These are phyloP conservation scores for Hydrangea macrophylla DNA, from an alignment of 148 eudicot species.

Conservation along the genomic window DNA sequence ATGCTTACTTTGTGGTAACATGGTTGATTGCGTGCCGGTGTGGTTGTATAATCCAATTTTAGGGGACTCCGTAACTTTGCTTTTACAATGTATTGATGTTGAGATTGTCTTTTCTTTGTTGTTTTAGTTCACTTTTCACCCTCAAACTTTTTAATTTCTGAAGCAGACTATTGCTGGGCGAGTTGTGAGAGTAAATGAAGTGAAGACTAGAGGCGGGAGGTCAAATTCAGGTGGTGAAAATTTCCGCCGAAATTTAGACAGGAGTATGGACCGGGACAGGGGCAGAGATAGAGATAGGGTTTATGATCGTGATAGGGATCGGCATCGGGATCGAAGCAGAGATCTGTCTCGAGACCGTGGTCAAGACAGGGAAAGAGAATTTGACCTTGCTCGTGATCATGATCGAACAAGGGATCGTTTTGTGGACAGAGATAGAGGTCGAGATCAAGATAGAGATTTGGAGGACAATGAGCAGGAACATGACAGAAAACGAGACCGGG, in stretches of 20 bases:
- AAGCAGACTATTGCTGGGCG: slow-evolving; percentile 76
- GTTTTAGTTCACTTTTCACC: neutral
- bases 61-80: neutral
- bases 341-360: slow-evolving; percentile 44
- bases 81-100: no score
- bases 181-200: slow-evolving; percentile 81
- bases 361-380: slow-evolving; percentile 36
- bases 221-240: slow-evolving; percentile 48
- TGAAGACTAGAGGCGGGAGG: slow-evolving; percentile 59
- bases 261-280: slow-evolving; percentile 40
- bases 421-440: slow-evolving; percentile 34
- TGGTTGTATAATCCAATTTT: no score
- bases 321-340: slow-evolving; percentile 31
- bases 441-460: slow-evolving; percentile 24
- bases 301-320: slow-evolving; percentile 34
- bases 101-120: neutral
- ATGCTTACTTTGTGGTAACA: no score
- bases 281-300: slow-evolving; percentile 55
- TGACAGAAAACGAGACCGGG: slow-evolving; percentile 37
- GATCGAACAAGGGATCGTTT: slow-evolving; percentile 35
- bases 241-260: slow-evolving; percentile 43
- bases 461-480: slow-evolving; percentile 32
- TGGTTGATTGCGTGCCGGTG: no score
- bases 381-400: slow-evolving; percentile 28
- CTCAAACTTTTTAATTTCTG: slow-evolving; percentile 15